Evolutionary conservation across 225 moss, liverwort and hornwort genomes (phyloP), one percentile per base, ranked within the genome.

Genomic region (Anthoceros angustus): DNA sequence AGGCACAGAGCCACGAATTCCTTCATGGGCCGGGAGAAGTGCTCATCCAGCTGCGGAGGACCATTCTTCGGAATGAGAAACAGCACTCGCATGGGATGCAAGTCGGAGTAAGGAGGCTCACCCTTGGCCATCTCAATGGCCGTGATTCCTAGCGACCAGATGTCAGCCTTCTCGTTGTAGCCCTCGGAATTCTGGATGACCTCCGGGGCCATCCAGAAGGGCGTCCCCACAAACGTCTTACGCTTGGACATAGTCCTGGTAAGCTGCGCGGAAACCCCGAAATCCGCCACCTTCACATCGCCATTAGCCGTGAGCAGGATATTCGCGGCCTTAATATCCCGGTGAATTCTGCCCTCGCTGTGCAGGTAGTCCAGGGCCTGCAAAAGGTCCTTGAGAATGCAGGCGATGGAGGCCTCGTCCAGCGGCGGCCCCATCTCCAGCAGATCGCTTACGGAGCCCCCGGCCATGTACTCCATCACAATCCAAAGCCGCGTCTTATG

Each of bases 141-240:
- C 39, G 94, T 91, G 26, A 95, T 95, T 72, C 94, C 94, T 69
- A 95, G 73, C 39, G 94, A 95, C 94, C 94, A 95, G 67, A 95
- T 78, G 73, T 95, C 91, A 77, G 94, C 94, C 91, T 86, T 95
- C 71, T 95, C 94, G 74, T 95, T 87, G 68, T 95, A 95, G 40
- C 94, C 94, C 69, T 95, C 94, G 62, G 91, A 85, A 71, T 95
- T 95, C 48, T 95, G 94, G 68, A 95, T 95, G 42, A 95, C 94
- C 75, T 95, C 91, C 62, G 94, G 94, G 46, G 94, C 94, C 94
- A 95, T 95, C 94, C 94, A 95, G 69, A 95, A 95, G 69, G 94
- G 94, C 40, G 94, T 95, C 69, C 94, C 94, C 41, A 95, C 94
- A 75, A 95, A 95, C 6, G 94, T 95, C 94, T 95, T 95, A 78